Evolutionary conservation across 495 filamentous ascomycete species (phyloP).

Genomic region (Penicillium ochrochloron): DNA sequence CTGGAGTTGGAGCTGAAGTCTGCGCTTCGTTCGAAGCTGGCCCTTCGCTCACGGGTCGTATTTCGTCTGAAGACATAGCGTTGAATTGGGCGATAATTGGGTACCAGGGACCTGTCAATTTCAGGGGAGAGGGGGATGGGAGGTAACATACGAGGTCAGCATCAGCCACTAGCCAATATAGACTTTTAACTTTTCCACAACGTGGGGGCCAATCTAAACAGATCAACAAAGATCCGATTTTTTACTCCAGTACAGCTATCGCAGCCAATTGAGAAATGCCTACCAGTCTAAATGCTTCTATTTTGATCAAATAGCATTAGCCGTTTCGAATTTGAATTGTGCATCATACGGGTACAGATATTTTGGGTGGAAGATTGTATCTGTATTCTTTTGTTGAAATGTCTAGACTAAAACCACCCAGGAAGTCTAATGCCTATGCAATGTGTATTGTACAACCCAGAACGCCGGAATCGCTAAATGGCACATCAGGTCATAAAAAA

Average conservation of each 20-base stretch:
- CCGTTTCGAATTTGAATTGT: too few species aligned
- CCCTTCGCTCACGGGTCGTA: neutral
- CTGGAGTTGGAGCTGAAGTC: neutral
- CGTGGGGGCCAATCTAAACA: neutral
- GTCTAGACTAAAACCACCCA: neutral
- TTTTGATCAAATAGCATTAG: too few species aligned
- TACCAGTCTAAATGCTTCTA: too few species aligned
- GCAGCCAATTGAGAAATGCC: neutral
- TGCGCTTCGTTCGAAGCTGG: neutral
- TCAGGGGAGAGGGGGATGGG: neutral
- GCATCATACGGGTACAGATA: too few species aligned
- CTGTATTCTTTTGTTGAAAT: neutral
- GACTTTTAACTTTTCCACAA: neutral
- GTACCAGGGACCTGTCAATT: neutral
- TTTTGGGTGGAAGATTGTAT: too few species aligned
- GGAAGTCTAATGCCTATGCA: neutral
- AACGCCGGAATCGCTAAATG: constrained; percentile 1
- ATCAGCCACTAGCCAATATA: neutral
- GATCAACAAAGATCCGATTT: neutral
- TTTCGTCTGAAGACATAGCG: neutral
- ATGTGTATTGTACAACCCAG: neutral
- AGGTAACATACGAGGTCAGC: too few species aligned
- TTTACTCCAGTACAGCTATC: neutral
- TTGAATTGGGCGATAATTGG: neutral
- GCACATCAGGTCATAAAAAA: neutral